phyloP scores from a whole-genome alignment of 2,329 filamentous ascomycete genomes.

The Chaetomium sp. region DNA sequence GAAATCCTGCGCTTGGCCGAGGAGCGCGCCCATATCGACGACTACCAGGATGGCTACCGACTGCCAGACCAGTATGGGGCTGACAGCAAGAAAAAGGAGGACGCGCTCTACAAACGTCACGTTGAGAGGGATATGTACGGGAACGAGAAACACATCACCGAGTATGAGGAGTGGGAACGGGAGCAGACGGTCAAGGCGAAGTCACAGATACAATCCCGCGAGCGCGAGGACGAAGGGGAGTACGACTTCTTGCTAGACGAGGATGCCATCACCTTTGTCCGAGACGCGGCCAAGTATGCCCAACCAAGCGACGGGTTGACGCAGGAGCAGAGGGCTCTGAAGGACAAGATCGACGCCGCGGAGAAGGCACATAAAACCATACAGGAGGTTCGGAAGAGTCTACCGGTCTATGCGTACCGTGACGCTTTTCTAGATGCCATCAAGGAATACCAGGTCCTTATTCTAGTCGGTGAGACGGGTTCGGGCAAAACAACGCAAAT shows the following conservation, averaged over 20 bases:
- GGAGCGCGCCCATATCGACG: conserved; percentile 83
- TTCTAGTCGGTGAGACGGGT: conserved; percentile 93
- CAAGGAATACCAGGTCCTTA: conserved; percentile 81
- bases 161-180: conserved; percentile 94
- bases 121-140: conserved; percentile 85
- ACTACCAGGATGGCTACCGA: conserved; percentile 87
- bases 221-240: conserved; percentile 75
- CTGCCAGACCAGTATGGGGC: conserved; percentile 96
- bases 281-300: conserved; percentile 35
- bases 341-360: conserved; percentile 81
- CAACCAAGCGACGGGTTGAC: conserved; percentile 54
- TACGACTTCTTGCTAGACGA: conserved; percentile 96
- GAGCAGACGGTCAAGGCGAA: conserved; percentile 89
- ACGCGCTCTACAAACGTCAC: conserved; percentile 86
- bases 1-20: conserved; percentile 81
- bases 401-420: conserved; percentile 87
- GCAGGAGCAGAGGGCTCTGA: conserved; percentile 76
- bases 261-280: conserved; percentile 45
- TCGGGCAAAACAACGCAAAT: conserved; percentile 95
- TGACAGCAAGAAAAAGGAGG: conserved; percentile 82
- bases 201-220: conserved; percentile 74
- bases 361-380: conserved; percentile 88
- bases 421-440: conserved; percentile 85
- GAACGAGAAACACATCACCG: conserved; percentile 85
- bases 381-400: conserved; percentile 83